Percentiles rank a stretch among this genome's conserved stretches.
phyloP scores from a whole-genome alignment of 306 rosid genomes.

The Albizia julibrissin region DNA sequence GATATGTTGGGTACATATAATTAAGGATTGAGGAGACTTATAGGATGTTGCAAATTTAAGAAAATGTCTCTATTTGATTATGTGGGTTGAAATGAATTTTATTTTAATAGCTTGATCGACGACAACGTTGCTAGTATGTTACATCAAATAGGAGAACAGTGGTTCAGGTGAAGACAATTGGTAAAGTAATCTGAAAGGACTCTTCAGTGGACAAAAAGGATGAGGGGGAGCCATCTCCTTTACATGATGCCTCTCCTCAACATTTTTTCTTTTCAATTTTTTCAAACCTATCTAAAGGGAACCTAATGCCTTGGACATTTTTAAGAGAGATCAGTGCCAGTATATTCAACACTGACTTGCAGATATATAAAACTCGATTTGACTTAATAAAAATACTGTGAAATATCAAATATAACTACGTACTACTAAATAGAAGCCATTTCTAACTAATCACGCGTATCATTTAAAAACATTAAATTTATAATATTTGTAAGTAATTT shows the following conservation, averaged over 20 bases:
- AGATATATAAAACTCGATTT: background rate
- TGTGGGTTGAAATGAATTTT: background rate
- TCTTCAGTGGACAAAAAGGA: slow-evolving; percentile 57
- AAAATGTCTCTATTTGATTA: slow-evolving; percentile 1
- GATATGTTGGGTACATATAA: background rate
- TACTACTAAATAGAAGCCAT: too few species aligned
- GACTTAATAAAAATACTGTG: too few species aligned
- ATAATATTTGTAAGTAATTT: too few species aligned
- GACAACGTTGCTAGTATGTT: background rate
- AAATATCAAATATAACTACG: too few species aligned
- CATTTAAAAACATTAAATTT: too few species aligned
- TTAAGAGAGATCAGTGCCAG: slow-evolving; percentile 2
- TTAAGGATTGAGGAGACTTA: too few species aligned
- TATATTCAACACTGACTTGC: background rate
- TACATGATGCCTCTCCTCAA: slow-evolving; percentile 41
- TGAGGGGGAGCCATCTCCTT: slow-evolving; percentile 46
- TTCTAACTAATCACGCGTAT: too few species aligned
- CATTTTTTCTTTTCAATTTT: background rate
- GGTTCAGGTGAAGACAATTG: slow-evolving; percentile 38
- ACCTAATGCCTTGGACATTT: slow-evolving; percentile 38
- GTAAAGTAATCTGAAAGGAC: slow-evolving; percentile 56
- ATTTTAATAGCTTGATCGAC: background rate
- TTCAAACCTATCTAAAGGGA: slow-evolving; percentile 35
- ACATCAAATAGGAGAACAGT: slow-evolving; percentile 19
- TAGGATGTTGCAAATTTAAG: background rate